phyloP scores from a whole-genome alignment of 2,329 filamentous ascomycete genomes.

The Colletotrichum falcatum region DNA sequence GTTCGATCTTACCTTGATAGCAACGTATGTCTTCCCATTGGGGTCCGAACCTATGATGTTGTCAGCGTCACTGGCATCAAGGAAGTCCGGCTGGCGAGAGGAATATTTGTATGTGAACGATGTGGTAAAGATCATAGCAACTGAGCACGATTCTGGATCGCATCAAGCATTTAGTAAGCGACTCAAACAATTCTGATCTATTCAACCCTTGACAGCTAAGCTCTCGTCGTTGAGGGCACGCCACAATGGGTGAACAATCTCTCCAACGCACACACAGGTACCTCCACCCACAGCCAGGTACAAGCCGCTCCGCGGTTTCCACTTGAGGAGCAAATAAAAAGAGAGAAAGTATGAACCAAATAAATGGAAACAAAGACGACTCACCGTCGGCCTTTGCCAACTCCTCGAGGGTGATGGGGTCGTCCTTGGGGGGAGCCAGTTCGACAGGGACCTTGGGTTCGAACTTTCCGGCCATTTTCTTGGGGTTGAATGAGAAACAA shows the following conservation, averaged over 20 bases:
- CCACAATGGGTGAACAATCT: no score
- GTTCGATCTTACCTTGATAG: slow-evolving; percentile 69
- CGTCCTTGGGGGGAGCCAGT: slow-evolving; percentile 87
- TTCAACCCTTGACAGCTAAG: not conserved
- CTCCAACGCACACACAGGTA: not conserved
- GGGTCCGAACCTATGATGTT: slow-evolving; percentile 31
- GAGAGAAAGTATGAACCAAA: not conserved
- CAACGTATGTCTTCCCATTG: slow-evolving; percentile 63
- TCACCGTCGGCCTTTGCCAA: slow-evolving; percentile 86
- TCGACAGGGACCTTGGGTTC: slow-evolving; percentile 82
- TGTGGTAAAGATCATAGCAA: not conserved
- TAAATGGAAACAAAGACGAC: slow-evolving; percentile 46
- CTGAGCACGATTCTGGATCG: not conserved
- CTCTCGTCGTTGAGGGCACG: not conserved
- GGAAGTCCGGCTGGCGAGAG: not conserved
- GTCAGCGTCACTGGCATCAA: not conserved
- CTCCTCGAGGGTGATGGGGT: slow-evolving; percentile 84
- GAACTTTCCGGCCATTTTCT: slow-evolving; percentile 73
- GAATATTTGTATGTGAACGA: not conserved
- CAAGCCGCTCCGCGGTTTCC: not conserved
- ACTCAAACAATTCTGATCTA: not conserved
- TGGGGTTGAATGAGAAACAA: slow-evolving; percentile 23
- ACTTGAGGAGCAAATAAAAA: not conserved
- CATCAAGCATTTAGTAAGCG: not conserved
- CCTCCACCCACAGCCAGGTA: not conserved